Evolutionary conservation across 164 flowering plant species (phyloP), one percentile per base, ranked within the genome.

Genomic region (Echeveria elegans): DNA sequence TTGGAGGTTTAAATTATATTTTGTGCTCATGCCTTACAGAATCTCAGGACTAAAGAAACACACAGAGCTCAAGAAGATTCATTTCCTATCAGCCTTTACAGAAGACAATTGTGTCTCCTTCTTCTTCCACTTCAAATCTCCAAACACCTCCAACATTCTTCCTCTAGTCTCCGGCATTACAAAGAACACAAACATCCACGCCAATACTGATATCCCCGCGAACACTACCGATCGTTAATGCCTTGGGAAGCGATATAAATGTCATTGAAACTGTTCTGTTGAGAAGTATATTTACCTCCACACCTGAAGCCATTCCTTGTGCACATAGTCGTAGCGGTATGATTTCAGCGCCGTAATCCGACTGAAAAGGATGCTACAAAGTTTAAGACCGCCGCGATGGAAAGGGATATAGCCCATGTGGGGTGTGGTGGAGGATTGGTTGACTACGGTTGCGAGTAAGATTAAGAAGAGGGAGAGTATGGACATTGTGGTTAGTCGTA

Each of bases 131-230:
- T n/a, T 81, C 84, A 65, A 83, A 47, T 70, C 73, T 77, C n/a
- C 68, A 69, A 84, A 88, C n/a, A 86, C 63, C 77, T 88, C 88
- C 69, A 86, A 72, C 5, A 85, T 74, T 63, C 81, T 82, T 66
- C 90, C 90, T 64, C 79, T 83, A 1, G 90, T 85, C 71, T 87
- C 88, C 1, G 88, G 90, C 36, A 84, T 75, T 70, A 71, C 77
- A n/a, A n/a, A n/a, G n/a, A n/a, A n/a, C n/a, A n/a, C n/a, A n/a
- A n/a, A n/a, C n/a, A n/a, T 9, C 30, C 86, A 70, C 0, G 88
- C 71, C 10, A 81, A 47, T 28, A 80, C 83, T 19, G 87, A 77
- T 37, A 84, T 62, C 26, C 71, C 37, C 14, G 82, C 69, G 64
- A 88, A 86, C 0, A 86, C 93, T 87, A 0, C 81, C 87, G 1